Percentiles rank a stretch among this genome's conserved stretches.
These are phyloP conservation scores for Xylariaceae sp. DNA, from an alignment of 2,329 filamentous ascomycete genomes.

Conservation along the genomic window DNA sequence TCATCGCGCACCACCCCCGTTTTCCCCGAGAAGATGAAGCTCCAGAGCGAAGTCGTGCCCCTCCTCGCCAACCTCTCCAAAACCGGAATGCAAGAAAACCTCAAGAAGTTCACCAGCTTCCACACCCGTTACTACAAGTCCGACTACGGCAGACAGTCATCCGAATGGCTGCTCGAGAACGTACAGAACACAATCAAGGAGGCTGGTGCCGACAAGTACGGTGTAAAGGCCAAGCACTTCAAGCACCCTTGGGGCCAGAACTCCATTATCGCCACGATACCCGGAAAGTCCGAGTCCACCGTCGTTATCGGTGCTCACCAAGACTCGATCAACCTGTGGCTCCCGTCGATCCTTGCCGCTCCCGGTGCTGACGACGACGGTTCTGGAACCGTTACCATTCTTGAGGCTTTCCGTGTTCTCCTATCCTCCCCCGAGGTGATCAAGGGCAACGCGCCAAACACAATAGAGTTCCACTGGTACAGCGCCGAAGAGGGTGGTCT, in stretches of 20 bases:
- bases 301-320: constrained; percentile 88
- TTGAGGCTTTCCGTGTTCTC: constrained; percentile 81
- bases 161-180: constrained; percentile 75
- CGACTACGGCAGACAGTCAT: constrained; percentile 73
- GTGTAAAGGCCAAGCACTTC: constrained; percentile 68
- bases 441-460: constrained; percentile 70
- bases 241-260: constrained; percentile 82
- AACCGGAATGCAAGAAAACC: constrained; percentile 67
- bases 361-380: constrained; percentile 96
- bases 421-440: constrained; percentile 66
- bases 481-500: constrained; percentile 73
- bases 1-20: constrained; percentile 41
- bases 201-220: constrained; percentile 61
- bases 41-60: constrained; percentile 61
- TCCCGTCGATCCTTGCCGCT: constrained; percentile 76
- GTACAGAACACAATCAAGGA: constrained; percentile 66
- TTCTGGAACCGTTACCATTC: constrained; percentile 86
- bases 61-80: constrained; percentile 67
- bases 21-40: constrained; percentile 62
- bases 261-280: constrained; percentile 86
- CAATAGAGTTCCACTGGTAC: constrained; percentile 91
- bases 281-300: constrained; percentile 77
- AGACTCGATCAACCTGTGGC: constrained; percentile 89
- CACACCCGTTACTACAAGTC: constrained; percentile 80
- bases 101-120: constrained; percentile 73